Evolutionary conservation across 2,329 filamentous ascomycete genomes (phyloP).

Genomic region (Aspergillus caelatus): DNA sequence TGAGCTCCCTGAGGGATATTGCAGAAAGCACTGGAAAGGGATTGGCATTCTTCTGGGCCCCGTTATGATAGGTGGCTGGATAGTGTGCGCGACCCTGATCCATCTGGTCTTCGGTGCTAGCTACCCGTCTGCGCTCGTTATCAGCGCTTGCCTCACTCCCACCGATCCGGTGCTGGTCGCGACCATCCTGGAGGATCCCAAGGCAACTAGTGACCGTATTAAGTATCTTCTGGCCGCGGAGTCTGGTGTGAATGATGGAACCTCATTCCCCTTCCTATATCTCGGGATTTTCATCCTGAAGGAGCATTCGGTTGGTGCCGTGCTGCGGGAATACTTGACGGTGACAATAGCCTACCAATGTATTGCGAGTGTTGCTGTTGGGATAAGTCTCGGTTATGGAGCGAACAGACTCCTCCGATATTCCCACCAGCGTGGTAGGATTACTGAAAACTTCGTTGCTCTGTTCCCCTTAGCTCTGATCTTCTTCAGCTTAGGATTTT

Average conservation of each 20-base stretch:
- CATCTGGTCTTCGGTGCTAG: not conserved
- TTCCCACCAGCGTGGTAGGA: not conserved
- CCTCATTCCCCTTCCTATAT: not conserved
- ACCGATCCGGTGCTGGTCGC: slow-evolving; percentile 2
- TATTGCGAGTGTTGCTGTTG: not conserved
- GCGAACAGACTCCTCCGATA: slow-evolving; percentile 1
- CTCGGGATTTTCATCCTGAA: not conserved
- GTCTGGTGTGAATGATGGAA: not conserved
- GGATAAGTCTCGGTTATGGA: not conserved
- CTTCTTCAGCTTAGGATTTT: not conserved
- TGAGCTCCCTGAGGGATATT: not conserved
- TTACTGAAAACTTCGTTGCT: not conserved
- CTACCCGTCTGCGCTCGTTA: not conserved
- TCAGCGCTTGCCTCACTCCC: slow-evolving; percentile 1
- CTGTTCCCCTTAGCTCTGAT: slow-evolving; percentile 3
- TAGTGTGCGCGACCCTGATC: not conserved
- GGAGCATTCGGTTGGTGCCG: not conserved
- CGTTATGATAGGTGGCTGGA: not conserved
- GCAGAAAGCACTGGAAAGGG: not conserved
- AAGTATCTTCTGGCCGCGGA: not conserved
- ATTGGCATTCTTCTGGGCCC: not conserved
- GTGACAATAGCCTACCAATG: slow-evolving; percentile 3
- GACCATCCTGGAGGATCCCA: not conserved
- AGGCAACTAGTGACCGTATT: not conserved
- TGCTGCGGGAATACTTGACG: not conserved